phyloP scores from a whole-genome alignment of 176 grass and related monocot genomes.

The Miscanthus lutarioriparius region DNA sequence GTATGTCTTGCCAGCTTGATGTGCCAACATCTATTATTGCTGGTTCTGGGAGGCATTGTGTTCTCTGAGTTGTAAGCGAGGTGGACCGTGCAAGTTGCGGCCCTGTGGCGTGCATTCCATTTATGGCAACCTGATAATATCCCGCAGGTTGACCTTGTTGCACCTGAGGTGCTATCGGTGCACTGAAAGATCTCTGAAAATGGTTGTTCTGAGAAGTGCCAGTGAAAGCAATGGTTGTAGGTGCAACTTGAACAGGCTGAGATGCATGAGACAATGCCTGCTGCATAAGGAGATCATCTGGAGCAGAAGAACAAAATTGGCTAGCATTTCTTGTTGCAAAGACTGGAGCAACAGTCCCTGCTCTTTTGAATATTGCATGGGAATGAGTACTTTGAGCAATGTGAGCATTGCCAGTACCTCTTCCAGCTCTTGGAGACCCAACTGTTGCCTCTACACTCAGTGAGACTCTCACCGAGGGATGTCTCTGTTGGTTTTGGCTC shows the following conservation, averaged over 20 bases:
- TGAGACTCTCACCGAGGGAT: slow-evolving; percentile 46
- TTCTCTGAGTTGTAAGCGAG: slow-evolving; percentile 31
- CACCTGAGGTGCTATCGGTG: slow-evolving; percentile 34
- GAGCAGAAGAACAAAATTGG: slow-evolving; percentile 26
- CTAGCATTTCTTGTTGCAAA: slow-evolving; percentile 31
- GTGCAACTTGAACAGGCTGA: slow-evolving; percentile 35
- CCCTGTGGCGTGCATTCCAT: slow-evolving; percentile 28
- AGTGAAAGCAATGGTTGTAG: slow-evolving; percentile 23
- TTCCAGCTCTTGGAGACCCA: slow-evolving; percentile 33
- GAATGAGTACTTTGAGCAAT: slow-evolving; percentile 38
- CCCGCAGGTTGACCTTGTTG: slow-evolving; percentile 35
- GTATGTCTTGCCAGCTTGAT: slow-evolving; percentile 87
- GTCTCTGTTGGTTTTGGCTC: slow-evolving; percentile 39
- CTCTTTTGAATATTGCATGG: slow-evolving; percentile 51
- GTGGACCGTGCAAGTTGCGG: slow-evolving; percentile 30
- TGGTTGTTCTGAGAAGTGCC: slow-evolving; percentile 32
- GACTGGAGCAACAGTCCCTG: slow-evolving; percentile 34
- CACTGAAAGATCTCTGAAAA: slow-evolving; percentile 56
- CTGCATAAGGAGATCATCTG: slow-evolving; percentile 36
- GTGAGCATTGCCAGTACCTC: slow-evolving; percentile 17
- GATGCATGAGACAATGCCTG: slow-evolving; percentile 29
- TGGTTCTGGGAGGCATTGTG: slow-evolving; percentile 25
- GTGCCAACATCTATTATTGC: slow-evolving; percentile 48
- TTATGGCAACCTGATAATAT: slow-evolving; percentile 21
- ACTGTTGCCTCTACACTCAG: slow-evolving; percentile 28